Conservation (phyloP, 805 yeast species). For the Cyberlindnera bimundalis region DNA sequence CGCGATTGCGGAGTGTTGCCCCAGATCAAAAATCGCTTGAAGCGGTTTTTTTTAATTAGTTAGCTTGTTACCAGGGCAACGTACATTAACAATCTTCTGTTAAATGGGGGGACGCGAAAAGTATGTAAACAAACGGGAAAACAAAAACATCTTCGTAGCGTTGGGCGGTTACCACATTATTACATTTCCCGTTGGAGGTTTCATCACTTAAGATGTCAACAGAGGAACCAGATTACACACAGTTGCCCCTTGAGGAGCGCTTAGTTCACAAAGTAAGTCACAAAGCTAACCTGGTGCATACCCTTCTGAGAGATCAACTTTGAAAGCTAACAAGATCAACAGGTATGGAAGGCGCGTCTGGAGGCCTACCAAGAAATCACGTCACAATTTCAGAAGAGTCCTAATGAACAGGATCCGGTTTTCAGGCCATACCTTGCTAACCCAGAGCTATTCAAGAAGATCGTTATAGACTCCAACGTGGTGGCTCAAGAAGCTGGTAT, state of each 20-base stretch:
- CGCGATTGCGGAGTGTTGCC: too few species aligned
- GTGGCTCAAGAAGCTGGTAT: constrained; percentile 89
- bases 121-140: too few species aligned
- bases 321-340: constrained; percentile 10
- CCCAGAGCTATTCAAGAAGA: constrained; percentile 53
- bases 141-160: too few species aligned
- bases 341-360: constrained; percentile 78
- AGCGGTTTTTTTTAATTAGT: too few species aligned
- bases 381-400: constrained; percentile 47
- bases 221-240: constrained; percentile 24
- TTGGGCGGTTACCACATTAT: too few species aligned
- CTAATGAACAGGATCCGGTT: constrained; percentile 52
- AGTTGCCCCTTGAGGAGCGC: constrained; percentile 26
- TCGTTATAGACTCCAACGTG: constrained; percentile 77
- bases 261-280: constrained; percentile 50
- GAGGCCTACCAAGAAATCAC: constrained; percentile 72
- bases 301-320: too few species aligned
- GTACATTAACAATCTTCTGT: too few species aligned
- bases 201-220: constrained; percentile 13
- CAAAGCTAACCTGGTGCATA: too few species aligned
- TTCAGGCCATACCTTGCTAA: constrained; percentile 47
- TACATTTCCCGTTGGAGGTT: too few species aligned
- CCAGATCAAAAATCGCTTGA: too few species aligned
- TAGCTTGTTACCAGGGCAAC: too few species aligned
- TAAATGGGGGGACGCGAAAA: too few species aligned